Evolutionary conservation across 495 filamentous ascomycete species (phyloP), one percentile per base, ranked within the genome.

Genomic region (Penicillium alfredii): DNA sequence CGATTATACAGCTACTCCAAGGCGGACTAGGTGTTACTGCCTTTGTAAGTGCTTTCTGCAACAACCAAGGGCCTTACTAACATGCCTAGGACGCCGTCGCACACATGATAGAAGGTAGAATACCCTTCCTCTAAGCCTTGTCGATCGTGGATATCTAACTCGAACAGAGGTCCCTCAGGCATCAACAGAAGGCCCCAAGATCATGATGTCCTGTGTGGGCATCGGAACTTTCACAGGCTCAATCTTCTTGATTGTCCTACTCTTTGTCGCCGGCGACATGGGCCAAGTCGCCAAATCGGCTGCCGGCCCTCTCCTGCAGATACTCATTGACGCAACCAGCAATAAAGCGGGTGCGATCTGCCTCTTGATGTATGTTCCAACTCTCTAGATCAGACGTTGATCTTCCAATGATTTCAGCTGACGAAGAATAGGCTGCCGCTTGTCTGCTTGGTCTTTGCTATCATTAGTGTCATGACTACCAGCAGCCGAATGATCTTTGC

Each of bases 401-500:
- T n/a, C n/a, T n/a, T n/a, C n/a, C n/a, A n/a, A n/a, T n/a, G n/a
- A n/a, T n/a, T n/a, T n/a, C n/a, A 11, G 28, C 36, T 50, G 26
- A 48, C 12, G 8, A 1, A 6, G 13, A 2, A 22, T 5, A 74
- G 72, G 33, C 63, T 86, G 40, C 82, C 83, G 1, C 62, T 86
- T 11, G 56, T 78, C 4, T 86, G 81, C 49, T 68, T 88, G 37
- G 55, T 84, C 1, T 82, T 86, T 47, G 80, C 80, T 3, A 73
- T 72, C 8, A 77, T 72, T 0, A 76, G 70, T 19, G 75, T 86
- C 38, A 81, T 84, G 79, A 84, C 81, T 3, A 85, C 83, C 0
- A 77, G 73, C 30, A 81, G 72, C 33, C 75, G 83, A 6, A 84
- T 86, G 80, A 78, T 79, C 6, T 86, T 77, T 40, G 82, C 82